Base-by-base conservation (phyloP, 2,329 filamentous ascomycete genomes). In the Lachnellula occidentalis region DNA sequence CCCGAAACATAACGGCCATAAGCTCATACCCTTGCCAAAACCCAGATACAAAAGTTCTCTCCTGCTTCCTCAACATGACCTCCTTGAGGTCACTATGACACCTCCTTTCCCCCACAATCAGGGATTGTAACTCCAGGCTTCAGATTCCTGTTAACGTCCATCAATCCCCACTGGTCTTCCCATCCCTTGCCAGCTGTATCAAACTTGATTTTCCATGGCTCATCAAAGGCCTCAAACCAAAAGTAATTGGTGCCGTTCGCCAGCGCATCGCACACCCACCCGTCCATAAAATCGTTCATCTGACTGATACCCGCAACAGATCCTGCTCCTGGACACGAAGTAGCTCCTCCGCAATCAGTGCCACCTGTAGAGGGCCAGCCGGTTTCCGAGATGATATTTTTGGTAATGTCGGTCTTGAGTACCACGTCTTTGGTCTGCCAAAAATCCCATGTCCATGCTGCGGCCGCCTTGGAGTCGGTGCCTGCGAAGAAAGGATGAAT, bases 221-320 rank as follows among this genome's bases (percentile, higher is more conserved):
- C 92, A 69, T 97, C 92, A 69, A 96, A 97, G 9, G 91, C 90
- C 68, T 92, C 89, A 70, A 97, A 96, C 92, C 92, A 97, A 69
- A 96, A 96, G 70, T 95, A 97, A 62, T 95, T 85, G 1, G 91
- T 96, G 45, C 86, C 87, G 66, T 96, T 95, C 22, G 75, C 75
- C 59, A 96, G 73, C 11, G 88, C 85, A 50, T 83, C 78, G 70
- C 92, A 97, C 0, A 97, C 84, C 86, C 89, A 97, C 60, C 83
- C 82, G 1, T 83, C 76, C 82, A 97, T 86, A 65, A 96, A 91
- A n/a, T 76, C 77, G 68, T 97, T 97, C 75, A 96, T 77, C 69
- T 91, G 83, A 17, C 82, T 74, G 45, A 96, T 78, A 21, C 90
- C 87, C 0, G 92, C 92, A 2, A 95, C 85, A 2, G 87, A 81